Evolutionary conservation across 257 asterid species (phyloP).

Genomic region (Solanum chiquidenum): DNA sequence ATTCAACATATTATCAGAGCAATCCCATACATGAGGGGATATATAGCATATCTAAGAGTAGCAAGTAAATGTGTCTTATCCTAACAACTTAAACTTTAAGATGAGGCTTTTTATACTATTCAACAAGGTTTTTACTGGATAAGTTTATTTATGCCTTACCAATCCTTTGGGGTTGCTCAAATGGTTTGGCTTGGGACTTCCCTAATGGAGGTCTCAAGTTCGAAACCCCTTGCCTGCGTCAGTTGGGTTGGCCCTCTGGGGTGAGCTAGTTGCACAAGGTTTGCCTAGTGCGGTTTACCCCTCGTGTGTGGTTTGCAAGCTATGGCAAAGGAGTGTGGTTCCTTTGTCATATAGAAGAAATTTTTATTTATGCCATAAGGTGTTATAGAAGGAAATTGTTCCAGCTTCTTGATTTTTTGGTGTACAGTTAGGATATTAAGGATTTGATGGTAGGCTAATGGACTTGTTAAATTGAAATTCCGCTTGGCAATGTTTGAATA

Average conservation of each 20-base stretch:
- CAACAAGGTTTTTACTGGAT: neutral
- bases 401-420: neutral
- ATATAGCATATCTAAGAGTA: neutral
- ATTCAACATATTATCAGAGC: neutral
- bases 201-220: neutral
- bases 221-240: neutral
- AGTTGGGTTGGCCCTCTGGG: neutral
- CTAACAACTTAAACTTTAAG: neutral
- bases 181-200: neutral
- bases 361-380: neutral
- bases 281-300: neutral
- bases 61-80: neutral
- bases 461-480: neutral
- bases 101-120: neutral
- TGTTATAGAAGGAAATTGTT: neutral
- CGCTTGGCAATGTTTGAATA: neutral
- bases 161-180: neutral
- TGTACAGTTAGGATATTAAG: neutral
- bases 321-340: neutral
- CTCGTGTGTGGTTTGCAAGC: neutral
- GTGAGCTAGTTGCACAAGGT: neutral
- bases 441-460: neutral
- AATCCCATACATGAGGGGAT: neutral
- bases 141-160: neutral
- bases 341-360: neutral